Percentiles rank a stretch among this genome's conserved stretches.
These are phyloP conservation scores for Xylariaceae sp. DNA, from an alignment of 2,329 filamentous ascomycete genomes.

Conservation along the genomic window DNA sequence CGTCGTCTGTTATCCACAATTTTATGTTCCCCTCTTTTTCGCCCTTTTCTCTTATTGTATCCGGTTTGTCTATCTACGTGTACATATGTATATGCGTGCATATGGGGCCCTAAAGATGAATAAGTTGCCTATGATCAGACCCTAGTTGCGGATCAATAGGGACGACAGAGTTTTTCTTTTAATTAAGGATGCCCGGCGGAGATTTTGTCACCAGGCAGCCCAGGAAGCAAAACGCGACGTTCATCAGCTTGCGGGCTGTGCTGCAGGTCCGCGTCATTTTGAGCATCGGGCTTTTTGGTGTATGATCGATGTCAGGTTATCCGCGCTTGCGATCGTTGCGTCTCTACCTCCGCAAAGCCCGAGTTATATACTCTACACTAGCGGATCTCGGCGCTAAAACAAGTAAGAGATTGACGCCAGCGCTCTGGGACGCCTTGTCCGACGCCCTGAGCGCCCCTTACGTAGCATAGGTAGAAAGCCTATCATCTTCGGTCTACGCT, in stretches of 20 bases:
- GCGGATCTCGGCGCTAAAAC: slow-evolving; percentile 13
- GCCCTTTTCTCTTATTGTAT: too few relatives aligned
- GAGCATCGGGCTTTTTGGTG: slow-evolving; percentile 26
- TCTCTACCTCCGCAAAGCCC: neutral
- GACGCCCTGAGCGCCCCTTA: too few relatives aligned
- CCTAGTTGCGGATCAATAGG: neutral
- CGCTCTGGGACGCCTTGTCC: slow-evolving; percentile 10
- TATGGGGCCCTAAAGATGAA: too few relatives aligned
- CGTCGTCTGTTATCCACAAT: too few relatives aligned
- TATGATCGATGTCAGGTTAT: slow-evolving; percentile 21
- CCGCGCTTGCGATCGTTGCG: slow-evolving; percentile 16
- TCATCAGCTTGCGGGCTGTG: slow-evolving; percentile 5
- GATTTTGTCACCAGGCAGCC: neutral
- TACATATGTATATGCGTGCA: too few relatives aligned
- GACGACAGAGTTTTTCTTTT: neutral
- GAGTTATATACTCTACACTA: neutral
- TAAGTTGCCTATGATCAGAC: too few relatives aligned
- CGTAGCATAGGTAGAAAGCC: too few relatives aligned
- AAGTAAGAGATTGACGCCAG: slow-evolving; percentile 26
- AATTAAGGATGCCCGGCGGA: slow-evolving; percentile 11
- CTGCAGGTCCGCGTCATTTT: slow-evolving; percentile 11
- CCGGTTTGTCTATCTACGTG: too few relatives aligned
- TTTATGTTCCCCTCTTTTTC: too few relatives aligned
- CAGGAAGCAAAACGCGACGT: slow-evolving; percentile 16
- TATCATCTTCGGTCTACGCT: too few relatives aligned